These are phyloP conservation scores for Saccharomycopsis sp. DNA, from an alignment of 805 yeast genomes.

Conservation along the genomic window DNA sequence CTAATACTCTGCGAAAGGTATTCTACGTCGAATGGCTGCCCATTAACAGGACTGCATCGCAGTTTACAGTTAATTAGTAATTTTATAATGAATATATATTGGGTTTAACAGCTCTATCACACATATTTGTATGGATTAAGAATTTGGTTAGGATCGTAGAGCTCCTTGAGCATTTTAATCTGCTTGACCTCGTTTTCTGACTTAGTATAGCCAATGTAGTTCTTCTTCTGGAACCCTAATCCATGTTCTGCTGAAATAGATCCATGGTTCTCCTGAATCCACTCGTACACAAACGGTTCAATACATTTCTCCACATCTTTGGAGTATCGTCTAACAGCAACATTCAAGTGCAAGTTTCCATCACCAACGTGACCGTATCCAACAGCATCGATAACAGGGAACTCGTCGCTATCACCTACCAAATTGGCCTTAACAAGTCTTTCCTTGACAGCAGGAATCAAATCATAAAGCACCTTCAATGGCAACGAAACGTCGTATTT, in stretches of 20 bases:
- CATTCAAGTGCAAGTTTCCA: conserved; percentile 92
- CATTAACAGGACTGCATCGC: too few species aligned
- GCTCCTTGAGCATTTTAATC: conserved; percentile 73
- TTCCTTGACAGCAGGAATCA: conserved; percentile 72
- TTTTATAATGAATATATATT: too few species aligned
- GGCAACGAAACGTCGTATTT: conserved; percentile 96
- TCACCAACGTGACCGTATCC: conserved; percentile 99
- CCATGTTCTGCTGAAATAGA: conserved; percentile 98
- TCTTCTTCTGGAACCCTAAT: conserved; percentile 92
- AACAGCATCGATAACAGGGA: conserved; percentile 81
- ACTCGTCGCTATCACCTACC: conserved; percentile 54
- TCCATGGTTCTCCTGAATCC: conserved; percentile 65
- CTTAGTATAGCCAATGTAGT: conserved; percentile 82
- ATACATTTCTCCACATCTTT: conserved; percentile 71
- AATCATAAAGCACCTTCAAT: conserved; percentile 66
- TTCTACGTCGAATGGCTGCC: too few species aligned
- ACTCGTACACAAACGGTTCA: conserved; percentile 95
- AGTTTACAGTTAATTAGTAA: too few species aligned
- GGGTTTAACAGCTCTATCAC: background rate
- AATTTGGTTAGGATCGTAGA: conserved; percentile 86
- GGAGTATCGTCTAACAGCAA: conserved; percentile 77
- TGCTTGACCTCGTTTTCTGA: conserved; percentile 59
- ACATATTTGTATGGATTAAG: conserved; percentile 93
- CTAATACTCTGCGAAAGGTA: too few species aligned
- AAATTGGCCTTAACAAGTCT: conserved; percentile 51